Percentiles rank a stretch among this genome's conserved stretches.
Evolutionary conservation across 257 asterid species (phyloP).

Genomic region (Petunia axillaris): DNA sequence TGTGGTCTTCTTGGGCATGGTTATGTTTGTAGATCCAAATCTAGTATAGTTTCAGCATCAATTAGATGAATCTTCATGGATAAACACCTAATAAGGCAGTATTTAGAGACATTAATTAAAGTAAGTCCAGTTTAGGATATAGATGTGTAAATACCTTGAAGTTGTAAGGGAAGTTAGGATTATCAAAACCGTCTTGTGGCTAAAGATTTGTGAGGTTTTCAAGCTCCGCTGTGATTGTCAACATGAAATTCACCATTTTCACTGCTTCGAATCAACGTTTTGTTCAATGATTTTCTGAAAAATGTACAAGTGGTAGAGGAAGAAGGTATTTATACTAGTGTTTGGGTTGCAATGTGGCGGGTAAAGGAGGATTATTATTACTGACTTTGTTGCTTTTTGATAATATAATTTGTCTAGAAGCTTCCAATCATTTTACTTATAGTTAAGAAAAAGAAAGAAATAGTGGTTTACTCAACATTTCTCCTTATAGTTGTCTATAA

Average conservation of each 20-base stretch:
- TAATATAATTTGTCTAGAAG: background rate
- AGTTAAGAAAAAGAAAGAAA: too few species aligned
- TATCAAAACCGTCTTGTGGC: conserved; percentile 82
- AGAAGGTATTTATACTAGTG: background rate
- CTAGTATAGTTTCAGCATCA: background rate
- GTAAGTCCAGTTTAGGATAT: background rate
- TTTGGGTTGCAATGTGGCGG: background rate
- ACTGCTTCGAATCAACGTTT: conserved; percentile 29
- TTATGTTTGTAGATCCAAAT: too few species aligned
- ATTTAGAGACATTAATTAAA: too few species aligned
- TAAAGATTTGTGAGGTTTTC: conserved; percentile 77
- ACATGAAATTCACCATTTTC: conserved; percentile 69
- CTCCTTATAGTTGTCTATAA: too few species aligned
- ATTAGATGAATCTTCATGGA: background rate
- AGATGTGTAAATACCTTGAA: conserved; percentile 52
- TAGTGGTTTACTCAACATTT: too few species aligned
- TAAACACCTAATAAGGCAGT: background rate
- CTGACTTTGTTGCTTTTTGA: background rate
- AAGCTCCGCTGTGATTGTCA: conserved; percentile 76
- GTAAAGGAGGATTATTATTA: background rate
- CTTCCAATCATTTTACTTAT: background rate
- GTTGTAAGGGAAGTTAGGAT: conserved; percentile 67
- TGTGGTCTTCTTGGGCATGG: too few species aligned
- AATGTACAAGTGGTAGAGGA: background rate
- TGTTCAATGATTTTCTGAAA: background rate